Evolutionary conservation across 1,284 basidiomycete species (phyloP).

Genomic region (Moesziomyces parantarcticus): DNA sequence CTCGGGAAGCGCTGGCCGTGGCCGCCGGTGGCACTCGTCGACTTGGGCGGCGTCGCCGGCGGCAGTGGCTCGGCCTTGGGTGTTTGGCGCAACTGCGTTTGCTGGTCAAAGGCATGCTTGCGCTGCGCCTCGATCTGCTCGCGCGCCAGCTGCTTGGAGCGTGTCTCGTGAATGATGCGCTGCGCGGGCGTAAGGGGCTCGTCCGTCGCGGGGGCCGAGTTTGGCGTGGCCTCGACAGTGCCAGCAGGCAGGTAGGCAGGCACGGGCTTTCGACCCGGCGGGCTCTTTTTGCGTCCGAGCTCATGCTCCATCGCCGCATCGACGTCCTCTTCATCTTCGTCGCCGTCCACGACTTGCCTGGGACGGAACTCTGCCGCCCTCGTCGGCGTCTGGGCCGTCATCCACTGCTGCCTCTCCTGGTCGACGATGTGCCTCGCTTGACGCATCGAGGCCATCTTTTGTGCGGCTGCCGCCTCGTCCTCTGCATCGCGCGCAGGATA

Average conservation of each 20-base stretch:
- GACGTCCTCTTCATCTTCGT: conserved; percentile 6
- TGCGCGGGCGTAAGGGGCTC: conserved; percentile 57
- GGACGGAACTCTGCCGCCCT: conserved; percentile 17
- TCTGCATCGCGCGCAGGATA: conserved; percentile 40
- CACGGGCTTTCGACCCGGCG: conserved; percentile 54
- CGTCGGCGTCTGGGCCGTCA: conserved; percentile 26
- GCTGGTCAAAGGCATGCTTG: conserved; percentile 9
- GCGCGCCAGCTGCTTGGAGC: conserved; percentile 46
- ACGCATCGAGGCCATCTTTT: conserved; percentile 54
- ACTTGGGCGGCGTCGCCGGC: conserved; percentile 25
- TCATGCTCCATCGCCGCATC: conserved; percentile 28
- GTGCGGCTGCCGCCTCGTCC: conserved; percentile 47
- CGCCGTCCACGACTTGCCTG: conserved; percentile 28
- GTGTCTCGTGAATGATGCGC: conserved; percentile 58
- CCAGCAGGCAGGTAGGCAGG: conserved; percentile 23
- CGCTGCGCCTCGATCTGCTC: conserved; percentile 46
- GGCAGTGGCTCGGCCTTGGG: neutral
- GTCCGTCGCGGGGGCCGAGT: conserved; percentile 15
- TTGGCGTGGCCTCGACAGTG: conserved; percentile 4
- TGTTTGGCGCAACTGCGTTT: conserved; percentile 5
- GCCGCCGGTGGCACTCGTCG: neutral
- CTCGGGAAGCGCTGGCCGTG: conserved; percentile 30
- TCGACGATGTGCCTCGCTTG: conserved; percentile 63
- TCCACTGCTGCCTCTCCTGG: conserved; percentile 46
- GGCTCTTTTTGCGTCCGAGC: conserved; percentile 38